A percentile compares a stretch with the other conserved stretches of the same genome.
Conservation (phyloP, 352 stramenopile species). For the Phytophthora gonapodyides region DNA sequence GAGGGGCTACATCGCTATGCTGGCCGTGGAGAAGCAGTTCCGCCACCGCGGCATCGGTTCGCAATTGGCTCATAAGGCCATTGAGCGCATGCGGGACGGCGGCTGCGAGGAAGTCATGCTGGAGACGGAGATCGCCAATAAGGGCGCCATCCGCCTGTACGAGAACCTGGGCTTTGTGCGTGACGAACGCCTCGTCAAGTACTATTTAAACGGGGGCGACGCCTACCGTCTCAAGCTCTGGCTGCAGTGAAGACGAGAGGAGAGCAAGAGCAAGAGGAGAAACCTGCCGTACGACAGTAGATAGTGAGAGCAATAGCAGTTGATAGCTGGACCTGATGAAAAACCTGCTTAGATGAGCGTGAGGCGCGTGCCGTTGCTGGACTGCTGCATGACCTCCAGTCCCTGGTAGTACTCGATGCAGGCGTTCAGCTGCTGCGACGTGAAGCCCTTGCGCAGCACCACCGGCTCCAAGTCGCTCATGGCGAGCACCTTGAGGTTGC, state of each 20-base stretch:
- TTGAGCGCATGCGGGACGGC: slow-evolving; percentile 86
- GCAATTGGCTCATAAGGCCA: slow-evolving; percentile 83
- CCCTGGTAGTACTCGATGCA: slow-evolving; percentile 96
- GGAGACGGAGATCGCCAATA: slow-evolving; percentile 95
- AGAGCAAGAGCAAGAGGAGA: too few species aligned
- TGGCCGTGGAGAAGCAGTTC: slow-evolving; percentile 92
- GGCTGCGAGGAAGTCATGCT: slow-evolving; percentile 91
- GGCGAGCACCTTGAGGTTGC: slow-evolving; percentile 65
- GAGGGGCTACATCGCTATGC: slow-evolving; percentile 95
- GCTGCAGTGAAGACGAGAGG: slow-evolving; percentile 54
- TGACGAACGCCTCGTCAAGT: slow-evolving; percentile 93
- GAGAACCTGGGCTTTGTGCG: slow-evolving; percentile 94
- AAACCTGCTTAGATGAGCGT: slow-evolving; percentile 67
- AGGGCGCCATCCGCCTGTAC: slow-evolving; percentile 91
- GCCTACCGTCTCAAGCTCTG: slow-evolving; percentile 94
- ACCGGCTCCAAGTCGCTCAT: slow-evolving; percentile 94
- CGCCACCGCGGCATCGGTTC: slow-evolving; percentile 92
- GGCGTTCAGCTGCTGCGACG: slow-evolving; percentile 92
- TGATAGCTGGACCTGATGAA: too few species aligned
- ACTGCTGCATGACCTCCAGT: slow-evolving; percentile 86
- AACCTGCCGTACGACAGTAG: too few species aligned
- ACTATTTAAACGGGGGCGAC: slow-evolving; percentile 96
- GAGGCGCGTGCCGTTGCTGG: slow-evolving; percentile 72
- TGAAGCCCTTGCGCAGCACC: slow-evolving; percentile 97
- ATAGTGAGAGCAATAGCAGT: background rate